Evolutionary conservation across 2,329 filamentous ascomycete species (phyloP), one percentile per base, ranked within the genome.

Genomic region (Ceratocystis eucalypticola): DNA sequence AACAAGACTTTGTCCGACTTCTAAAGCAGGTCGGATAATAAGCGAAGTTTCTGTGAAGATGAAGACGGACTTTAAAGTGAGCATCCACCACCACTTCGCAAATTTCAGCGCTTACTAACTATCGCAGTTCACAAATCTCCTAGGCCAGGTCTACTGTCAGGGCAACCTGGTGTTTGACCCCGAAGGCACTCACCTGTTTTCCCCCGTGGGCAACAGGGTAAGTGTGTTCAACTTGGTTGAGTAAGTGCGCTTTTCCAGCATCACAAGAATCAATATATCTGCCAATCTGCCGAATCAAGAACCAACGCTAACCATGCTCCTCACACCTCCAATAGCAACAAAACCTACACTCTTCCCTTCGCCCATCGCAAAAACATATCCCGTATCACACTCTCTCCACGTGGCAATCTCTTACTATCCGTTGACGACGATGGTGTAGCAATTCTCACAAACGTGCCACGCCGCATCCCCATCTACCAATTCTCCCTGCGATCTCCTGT

Each of bases 51-150:
- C 65, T 59, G 72, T 76, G 75, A 85, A 77, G 75, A 99, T 99
- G 94, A 99, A 97, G 88, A 97, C 92, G 71, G 93, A 97, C 78
- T 99, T 97, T 77, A 95, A 94, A 86, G 93, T 95, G 78, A 69
- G 76, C 67, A 33, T 12, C 12, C 6, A 45, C 25, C 7, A 12
- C 59, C 28, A 10, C 5, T n/a, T 22, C 44, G 5, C 57, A 12
- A 22, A 20, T 20, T 22, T 10, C 20, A 22, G 15, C 22, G 22
- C 25, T 22, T 66, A 37, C 41, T 66, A 68, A 55, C 46, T 41
- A 28, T n/a, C 55, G 1, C 73, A 96, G 92, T 99, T 99, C 79
- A 96, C 93, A 75, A 99, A 97, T 78, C 84, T 99, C 75, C 84
- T 99, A 73, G 95, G 94, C 75, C 99, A 94, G 71, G 94, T 99